Conservation (phyloP, 2,329 filamentous ascomycete species). For the Nemania sp. region DNA sequence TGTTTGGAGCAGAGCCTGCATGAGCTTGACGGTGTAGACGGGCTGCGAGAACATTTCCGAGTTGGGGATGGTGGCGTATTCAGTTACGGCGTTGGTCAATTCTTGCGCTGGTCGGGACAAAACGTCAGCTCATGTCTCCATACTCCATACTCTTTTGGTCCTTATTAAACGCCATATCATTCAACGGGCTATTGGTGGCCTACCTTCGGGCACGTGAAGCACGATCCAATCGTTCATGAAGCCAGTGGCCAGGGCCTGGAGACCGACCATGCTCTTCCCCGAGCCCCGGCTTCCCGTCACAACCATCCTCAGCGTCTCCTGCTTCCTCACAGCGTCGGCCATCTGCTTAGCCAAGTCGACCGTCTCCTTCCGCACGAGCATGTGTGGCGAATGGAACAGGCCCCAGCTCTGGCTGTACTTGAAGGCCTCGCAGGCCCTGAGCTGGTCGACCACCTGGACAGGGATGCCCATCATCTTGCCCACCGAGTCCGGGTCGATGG, state of each 20-base stretch:
- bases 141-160: neutral
- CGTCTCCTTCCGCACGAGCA: conserved; percentile 78
- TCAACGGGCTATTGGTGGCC: no score
- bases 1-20: conserved; percentile 72
- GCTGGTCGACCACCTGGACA: conserved; percentile 71
- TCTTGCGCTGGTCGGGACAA: conserved; percentile 63
- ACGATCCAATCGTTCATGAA: conserved; percentile 87
- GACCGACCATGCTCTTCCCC: conserved; percentile 84
- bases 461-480: conserved; percentile 73
- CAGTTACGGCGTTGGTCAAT: conserved; percentile 75
- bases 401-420: conserved; percentile 87
- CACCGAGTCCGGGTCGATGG: conserved; percentile 57
- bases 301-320: conserved; percentile 65
- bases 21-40: conserved; percentile 72
- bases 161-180: no score
- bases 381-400: conserved; percentile 79
- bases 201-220: conserved; percentile 87
- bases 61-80: conserved; percentile 72
- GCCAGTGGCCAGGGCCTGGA: conserved; percentile 82
- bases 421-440: conserved; percentile 86
- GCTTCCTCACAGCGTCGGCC: conserved; percentile 55
- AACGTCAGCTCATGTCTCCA: neutral
- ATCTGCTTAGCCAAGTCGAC: conserved; percentile 69
- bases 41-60: conserved; percentile 75
- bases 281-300: conserved; percentile 72